phyloP scores from a whole-genome alignment of 371 early-diverging fungal genomes.

The Mucor piriformis region DNA sequence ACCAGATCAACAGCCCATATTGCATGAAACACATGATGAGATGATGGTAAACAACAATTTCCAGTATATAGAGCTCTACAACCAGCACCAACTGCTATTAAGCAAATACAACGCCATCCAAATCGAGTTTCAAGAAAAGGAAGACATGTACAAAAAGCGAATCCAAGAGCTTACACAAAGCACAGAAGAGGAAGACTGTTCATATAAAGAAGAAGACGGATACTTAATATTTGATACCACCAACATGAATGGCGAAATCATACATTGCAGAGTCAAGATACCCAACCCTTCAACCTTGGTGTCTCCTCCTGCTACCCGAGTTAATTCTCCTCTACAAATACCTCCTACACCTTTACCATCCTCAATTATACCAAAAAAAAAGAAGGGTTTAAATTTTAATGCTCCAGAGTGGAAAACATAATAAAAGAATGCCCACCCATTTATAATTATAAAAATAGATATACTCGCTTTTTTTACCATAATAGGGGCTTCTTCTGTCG shows the following conservation, averaged over 20 bases:
- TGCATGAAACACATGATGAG: not conserved
- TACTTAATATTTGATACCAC: conserved; percentile 38
- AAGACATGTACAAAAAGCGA: conserved; percentile 24
- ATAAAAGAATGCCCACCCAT: no score
- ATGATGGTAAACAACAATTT: not conserved
- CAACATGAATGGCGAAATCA: conserved; percentile 35
- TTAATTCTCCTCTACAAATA: conserved; percentile 22
- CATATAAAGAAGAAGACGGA: conserved; percentile 38
- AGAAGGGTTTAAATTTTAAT: conserved; percentile 42
- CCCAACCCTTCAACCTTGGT: conserved; percentile 22
- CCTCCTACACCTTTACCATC: conserved; percentile 6
- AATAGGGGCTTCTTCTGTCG: conserved; percentile 12
- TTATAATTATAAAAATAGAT: no score
- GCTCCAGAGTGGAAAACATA: conserved; percentile 38
- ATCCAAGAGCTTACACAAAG: conserved; percentile 6
- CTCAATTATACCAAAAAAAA: conserved; percentile 8
- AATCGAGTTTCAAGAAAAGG: conserved; percentile 11
- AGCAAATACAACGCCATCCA: conserved; percentile 10
- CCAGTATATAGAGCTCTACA: not conserved
- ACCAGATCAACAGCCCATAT: conserved; percentile 13
- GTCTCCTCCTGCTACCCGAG: conserved; percentile 27
- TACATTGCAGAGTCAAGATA: conserved; percentile 41
- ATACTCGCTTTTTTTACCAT: not conserved
- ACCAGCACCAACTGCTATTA: conserved; percentile 1
- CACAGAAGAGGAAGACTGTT: conserved; percentile 4